Conservation (phyloP, 768 basidiomycete genomes). For the Hysterangium stoloniferum region DNA sequence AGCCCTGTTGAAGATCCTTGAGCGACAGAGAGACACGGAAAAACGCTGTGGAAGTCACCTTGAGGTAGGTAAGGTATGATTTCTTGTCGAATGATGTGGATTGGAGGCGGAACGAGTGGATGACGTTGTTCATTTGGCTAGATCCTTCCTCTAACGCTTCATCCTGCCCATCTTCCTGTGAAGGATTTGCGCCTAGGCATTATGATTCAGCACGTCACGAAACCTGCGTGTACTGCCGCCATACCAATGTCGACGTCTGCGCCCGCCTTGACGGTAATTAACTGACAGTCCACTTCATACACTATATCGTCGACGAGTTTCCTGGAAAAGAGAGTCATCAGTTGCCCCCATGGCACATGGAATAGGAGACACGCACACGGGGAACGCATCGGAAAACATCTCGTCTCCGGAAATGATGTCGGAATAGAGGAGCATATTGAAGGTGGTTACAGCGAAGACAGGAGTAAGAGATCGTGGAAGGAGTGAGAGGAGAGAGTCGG, state of each 20-base stretch:
- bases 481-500: slow-evolving; percentile 1
- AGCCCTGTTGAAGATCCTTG: slow-evolving; percentile 42
- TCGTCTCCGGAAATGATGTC: slow-evolving; percentile 79
- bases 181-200: slow-evolving; percentile 79
- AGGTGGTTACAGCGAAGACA: slow-evolving; percentile 8
- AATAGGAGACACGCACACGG: slow-evolving; percentile 44
- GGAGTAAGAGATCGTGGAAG: slow-evolving; percentile 1
- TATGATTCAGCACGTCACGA: neutral
- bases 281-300: slow-evolving; percentile 79
- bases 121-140: slow-evolving; percentile 79
- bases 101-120: slow-evolving; percentile 86
- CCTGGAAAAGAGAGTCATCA: slow-evolving; percentile 31
- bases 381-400: slow-evolving; percentile 93
- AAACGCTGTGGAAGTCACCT: slow-evolving; percentile 37
- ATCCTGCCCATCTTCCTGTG: slow-evolving; percentile 76
- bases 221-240: slow-evolving; percentile 14
- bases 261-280: slow-evolving; percentile 64
- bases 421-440: slow-evolving; percentile 62
- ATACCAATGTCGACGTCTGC: slow-evolving; percentile 84
- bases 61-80: slow-evolving; percentile 71
- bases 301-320: slow-evolving; percentile 72
- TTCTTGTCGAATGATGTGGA: slow-evolving; percentile 85
- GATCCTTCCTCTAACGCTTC: slow-evolving; percentile 79
- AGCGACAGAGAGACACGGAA: slow-evolving; percentile 6
- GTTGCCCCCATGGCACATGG: neutral